Base-by-base conservation (phyloP, 352 stramenopile genomes). In the Phytophthora vignae region DNA sequence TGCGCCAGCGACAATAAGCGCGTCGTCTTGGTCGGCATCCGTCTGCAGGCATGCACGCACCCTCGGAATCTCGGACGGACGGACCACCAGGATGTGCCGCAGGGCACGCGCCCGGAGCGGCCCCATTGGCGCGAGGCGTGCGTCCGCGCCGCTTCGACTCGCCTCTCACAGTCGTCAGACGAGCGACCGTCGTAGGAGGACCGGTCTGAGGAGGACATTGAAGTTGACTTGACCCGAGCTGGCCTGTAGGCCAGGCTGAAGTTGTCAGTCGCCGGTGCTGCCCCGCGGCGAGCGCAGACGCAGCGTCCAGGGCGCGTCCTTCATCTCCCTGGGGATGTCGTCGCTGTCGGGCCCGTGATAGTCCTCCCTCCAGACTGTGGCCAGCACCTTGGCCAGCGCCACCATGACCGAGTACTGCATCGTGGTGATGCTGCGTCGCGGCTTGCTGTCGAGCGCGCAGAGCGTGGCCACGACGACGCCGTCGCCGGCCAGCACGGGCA, bases 351-450 rank as follows among this genome's bases (percentile, higher is more conserved):
- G 48, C 48, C 52, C 55, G 40, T n/a, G 12, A 9, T 40, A 64
- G 11, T 14, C 42, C n/a, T 76, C 62, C 27, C 49, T 56, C 62
- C 69, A 76, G 12, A 69, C 36, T 6, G 19, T 3, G 0, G 59
- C 33, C 12, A 80, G 10, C 9, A 77, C 77, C 15, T 71, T 56
- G 0, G 78, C 60, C 19, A 90, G 55, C 21, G 67, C 60, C 54
- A 66, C 63, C 48, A 88, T 33, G 64, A 88, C 76, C 21, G 72
- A 78, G 69, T 88, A 90, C 63, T 90, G 80, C 78, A 86, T 90
- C 4, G 81, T 88, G 12, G 81, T 86, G 60, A 90, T 69, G 14
- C 67, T 76, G 17, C 74, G 80, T 7, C 71, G 61, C 1, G 80
- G 81, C 19, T 77, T 81, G 4, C 42, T 70, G 59, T 89, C 81